phyloP scores from a whole-genome alignment of 805 yeast genomes.

The Diddensiella santjacobensis region DNA sequence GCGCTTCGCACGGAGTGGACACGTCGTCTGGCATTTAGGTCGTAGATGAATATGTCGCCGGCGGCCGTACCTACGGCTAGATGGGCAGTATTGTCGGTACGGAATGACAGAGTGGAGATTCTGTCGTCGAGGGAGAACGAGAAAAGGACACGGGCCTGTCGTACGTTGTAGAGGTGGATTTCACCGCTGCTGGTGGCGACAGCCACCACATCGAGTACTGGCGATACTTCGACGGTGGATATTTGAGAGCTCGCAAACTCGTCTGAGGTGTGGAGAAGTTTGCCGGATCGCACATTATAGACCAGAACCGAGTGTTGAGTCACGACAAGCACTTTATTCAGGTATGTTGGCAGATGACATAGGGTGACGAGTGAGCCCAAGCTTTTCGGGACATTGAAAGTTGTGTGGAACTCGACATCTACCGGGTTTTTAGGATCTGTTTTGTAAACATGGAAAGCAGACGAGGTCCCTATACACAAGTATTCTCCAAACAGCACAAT shows the following conservation, averaged over 20 bases:
- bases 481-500: slow-evolving; percentile 74
- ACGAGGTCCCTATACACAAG: slow-evolving; percentile 52
- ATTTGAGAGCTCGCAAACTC: slow-evolving; percentile 49
- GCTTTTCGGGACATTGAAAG: slow-evolving; percentile 51
- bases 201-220: slow-evolving; percentile 81
- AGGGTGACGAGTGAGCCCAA: slow-evolving; percentile 70
- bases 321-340: slow-evolving; percentile 85
- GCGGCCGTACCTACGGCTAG: slow-evolving; percentile 69
- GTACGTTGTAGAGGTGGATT: slow-evolving; percentile 61
- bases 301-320: slow-evolving; percentile 60
- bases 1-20: slow-evolving; percentile 71
- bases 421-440: slow-evolving; percentile 40
- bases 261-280: slow-evolving; percentile 55
- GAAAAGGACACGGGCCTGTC: slow-evolving; percentile 55
- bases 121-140: slow-evolving; percentile 39
- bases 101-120: slow-evolving; percentile 63
- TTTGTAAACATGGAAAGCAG: slow-evolving; percentile 53
- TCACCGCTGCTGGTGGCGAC: slow-evolving; percentile 70
- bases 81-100: slow-evolving; percentile 88
- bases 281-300: slow-evolving; percentile 74
- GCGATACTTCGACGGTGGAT: slow-evolving; percentile 74
- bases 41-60: slow-evolving; percentile 86
- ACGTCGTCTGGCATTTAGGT: slow-evolving; percentile 65
- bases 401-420: slow-evolving; percentile 61
- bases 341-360: slow-evolving; percentile 83